Evolutionary conservation across 179 eudicot genomes (phyloP).

Genomic region (Beta lomatogona): DNA sequence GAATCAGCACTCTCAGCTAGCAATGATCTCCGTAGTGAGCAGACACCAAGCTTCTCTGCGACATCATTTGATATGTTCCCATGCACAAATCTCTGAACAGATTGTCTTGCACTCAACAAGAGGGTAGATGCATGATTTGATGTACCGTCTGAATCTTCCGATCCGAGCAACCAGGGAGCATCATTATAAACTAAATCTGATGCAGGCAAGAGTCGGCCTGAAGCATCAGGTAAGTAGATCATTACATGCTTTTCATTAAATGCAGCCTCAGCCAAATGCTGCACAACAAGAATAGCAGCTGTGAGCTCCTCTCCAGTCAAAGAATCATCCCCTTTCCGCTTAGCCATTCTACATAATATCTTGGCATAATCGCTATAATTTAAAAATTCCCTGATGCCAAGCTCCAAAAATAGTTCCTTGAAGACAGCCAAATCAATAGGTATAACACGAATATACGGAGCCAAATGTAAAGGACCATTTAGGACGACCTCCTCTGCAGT

Average conservation of each 20-base stretch:
- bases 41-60: conserved; percentile 98
- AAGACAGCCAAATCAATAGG: conserved; percentile 96
- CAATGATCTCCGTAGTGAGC: conserved; percentile 90
- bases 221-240: conserved; percentile 83
- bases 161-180: conserved; percentile 99
- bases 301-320: conserved; percentile 78
- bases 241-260: conserved; percentile 56
- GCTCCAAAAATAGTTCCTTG: conserved; percentile 80
- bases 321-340: conserved; percentile 62
- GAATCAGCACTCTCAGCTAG: conserved; percentile 99
- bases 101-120: conserved; percentile 54
- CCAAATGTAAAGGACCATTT: conserved; percentile 94
- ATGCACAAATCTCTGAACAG: conserved; percentile 88
- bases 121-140: conserved; percentile 47
- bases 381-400: conserved; percentile 83
- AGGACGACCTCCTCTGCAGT: conserved; percentile 93
- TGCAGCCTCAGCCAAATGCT: conserved; percentile 86
- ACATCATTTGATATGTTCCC: conserved; percentile 97
- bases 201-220: conserved; percentile 66
- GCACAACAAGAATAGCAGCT: conserved; percentile 86
- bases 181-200: conserved; percentile 93
- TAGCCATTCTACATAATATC: conserved; percentile 81
- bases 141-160: conserved; percentile 58
- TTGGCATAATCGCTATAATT: conserved; percentile 75
- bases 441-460: conserved; percentile 97